These are phyloP conservation scores for Termitomyces sp. DNA, from an alignment of 768 basidiomycete genomes.

Conservation along the genomic window DNA sequence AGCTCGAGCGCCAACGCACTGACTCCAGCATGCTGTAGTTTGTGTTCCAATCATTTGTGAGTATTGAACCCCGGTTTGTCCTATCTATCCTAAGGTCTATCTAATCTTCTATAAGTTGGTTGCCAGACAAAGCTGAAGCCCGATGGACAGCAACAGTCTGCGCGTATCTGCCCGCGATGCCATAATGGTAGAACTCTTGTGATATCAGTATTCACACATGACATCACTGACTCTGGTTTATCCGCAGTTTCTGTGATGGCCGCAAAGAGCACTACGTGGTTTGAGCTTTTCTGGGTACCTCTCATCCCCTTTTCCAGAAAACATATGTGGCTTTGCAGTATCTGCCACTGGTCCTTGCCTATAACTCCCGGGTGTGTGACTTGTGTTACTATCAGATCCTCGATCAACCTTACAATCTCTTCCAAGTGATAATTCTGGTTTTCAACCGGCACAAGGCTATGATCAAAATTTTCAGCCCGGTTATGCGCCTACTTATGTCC, in stretches of 20 bases:
- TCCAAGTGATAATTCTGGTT: slow-evolving; percentile 19
- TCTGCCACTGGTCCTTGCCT: slow-evolving; percentile 60
- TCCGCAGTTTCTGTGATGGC: slow-evolving; percentile 49
- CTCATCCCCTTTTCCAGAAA: slow-evolving; percentile 58
- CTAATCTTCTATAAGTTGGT: slow-evolving; percentile 41
- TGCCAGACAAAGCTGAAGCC: slow-evolving; percentile 56
- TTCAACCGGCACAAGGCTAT: slow-evolving; percentile 18
- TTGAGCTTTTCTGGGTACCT: slow-evolving; percentile 72
- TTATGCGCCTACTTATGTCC: slow-evolving; percentile 36
- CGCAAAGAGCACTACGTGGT: slow-evolving; percentile 66
- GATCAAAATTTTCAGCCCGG: slow-evolving; percentile 27
- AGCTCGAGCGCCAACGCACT: background rate
- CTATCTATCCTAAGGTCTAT: background rate
- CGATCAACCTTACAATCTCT: background rate
- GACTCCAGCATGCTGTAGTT: slow-evolving; percentile 24
- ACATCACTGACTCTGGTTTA: slow-evolving; percentile 1
- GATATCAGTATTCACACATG: background rate
- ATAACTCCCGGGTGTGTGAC: slow-evolving; percentile 44
- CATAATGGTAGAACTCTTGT: slow-evolving; percentile 53
- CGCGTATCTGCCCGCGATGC: slow-evolving; percentile 64
- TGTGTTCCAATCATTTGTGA: slow-evolving; percentile 48
- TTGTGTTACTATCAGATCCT: background rate
- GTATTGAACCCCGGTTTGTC: slow-evolving; percentile 12
- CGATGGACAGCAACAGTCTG: slow-evolving; percentile 38
- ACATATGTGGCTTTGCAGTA: slow-evolving; percentile 65